Evolutionary conservation across 805 yeast genomes (phyloP).

Genomic region (Sugiyamaella smithiae): DNA sequence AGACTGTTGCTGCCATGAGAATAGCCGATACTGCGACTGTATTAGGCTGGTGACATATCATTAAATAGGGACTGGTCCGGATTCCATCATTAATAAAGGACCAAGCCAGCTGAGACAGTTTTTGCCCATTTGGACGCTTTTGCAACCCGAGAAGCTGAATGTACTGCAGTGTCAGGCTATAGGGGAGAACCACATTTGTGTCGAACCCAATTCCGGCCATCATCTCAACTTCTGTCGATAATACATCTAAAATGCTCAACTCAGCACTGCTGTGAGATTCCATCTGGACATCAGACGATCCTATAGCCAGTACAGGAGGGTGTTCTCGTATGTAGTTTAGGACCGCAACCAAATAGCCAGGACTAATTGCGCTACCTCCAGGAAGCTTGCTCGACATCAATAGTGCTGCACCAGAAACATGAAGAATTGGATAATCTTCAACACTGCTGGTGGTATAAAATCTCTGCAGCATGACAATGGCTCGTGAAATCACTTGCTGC

Average conservation of each 20-base stretch:
- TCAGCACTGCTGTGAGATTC: neutral
- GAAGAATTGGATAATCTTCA: neutral
- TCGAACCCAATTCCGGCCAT: conserved; percentile 19
- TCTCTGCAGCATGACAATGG: conserved; percentile 16
- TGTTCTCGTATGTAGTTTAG: neutral
- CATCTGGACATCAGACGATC: neutral
- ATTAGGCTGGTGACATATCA: conserved; percentile 19
- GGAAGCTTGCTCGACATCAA: conserved; percentile 4
- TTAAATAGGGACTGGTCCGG: conserved; percentile 11
- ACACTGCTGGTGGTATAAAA: conserved; percentile 3
- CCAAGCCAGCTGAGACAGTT: conserved; percentile 13
- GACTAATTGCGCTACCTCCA: neutral
- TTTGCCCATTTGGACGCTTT: neutral
- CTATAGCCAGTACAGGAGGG: neutral
- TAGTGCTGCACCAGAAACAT: conserved; percentile 5
- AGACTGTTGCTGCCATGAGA: conserved; percentile 12
- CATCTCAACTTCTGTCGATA: conserved; percentile 10
- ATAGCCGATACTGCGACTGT: conserved; percentile 20
- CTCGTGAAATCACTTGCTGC: conserved; percentile 13
- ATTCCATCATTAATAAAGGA: conserved; percentile 18
- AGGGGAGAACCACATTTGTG: conserved; percentile 14
- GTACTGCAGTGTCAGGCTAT: conserved; percentile 19
- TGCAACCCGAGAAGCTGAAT: conserved; percentile 17
- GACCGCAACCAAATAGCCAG: neutral
- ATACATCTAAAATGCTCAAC: neutral